These are phyloP conservation scores for Saitozyma sp. DNA, from an alignment of 768 basidiomycete genomes.

Conservation along the genomic window DNA sequence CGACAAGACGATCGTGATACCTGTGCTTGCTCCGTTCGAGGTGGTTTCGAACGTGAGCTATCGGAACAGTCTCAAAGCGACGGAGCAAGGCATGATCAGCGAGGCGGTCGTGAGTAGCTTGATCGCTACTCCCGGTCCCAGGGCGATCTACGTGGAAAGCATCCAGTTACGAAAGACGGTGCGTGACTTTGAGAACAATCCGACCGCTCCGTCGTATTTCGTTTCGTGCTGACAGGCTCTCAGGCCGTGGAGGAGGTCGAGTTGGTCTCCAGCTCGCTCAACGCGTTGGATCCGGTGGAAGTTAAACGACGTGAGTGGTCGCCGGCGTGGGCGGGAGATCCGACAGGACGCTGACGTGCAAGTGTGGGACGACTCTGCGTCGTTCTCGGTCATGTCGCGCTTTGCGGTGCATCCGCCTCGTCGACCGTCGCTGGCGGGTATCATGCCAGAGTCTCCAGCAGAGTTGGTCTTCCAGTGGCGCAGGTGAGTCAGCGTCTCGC, in stretches of 20 bases:
- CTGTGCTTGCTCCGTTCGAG: constrained; percentile 66
- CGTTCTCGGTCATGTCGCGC: constrained; percentile 6
- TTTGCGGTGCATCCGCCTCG: constrained; percentile 10
- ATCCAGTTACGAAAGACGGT: constrained; percentile 14
- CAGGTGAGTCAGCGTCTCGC: background rate
- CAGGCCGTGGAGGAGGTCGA: background rate
- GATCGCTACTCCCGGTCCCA: constrained; percentile 17
- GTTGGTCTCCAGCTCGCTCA: background rate
- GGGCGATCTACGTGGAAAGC: constrained; percentile 17
- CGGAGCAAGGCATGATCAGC: constrained; percentile 4
- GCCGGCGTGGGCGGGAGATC: background rate
- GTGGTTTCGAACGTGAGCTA: constrained; percentile 63
- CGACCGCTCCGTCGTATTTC: background rate
- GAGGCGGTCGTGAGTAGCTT: constrained; percentile 17
- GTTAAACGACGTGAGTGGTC: background rate
- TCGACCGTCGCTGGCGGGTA: background rate
- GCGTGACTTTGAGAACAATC: background rate
- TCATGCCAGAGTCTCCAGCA: background rate
- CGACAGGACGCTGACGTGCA: constrained; percentile 44
- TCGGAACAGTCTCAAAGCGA: constrained; percentile 1
- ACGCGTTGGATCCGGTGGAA: too few relatives aligned
- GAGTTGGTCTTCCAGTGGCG: constrained; percentile 1
- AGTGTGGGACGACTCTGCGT: constrained; percentile 67
- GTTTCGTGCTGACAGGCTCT: too few relatives aligned
- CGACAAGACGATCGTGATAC: constrained; percentile 66